Base-by-base conservation (phyloP, 148 eudicot species). In the Fagopyrum tataricum region DNA sequence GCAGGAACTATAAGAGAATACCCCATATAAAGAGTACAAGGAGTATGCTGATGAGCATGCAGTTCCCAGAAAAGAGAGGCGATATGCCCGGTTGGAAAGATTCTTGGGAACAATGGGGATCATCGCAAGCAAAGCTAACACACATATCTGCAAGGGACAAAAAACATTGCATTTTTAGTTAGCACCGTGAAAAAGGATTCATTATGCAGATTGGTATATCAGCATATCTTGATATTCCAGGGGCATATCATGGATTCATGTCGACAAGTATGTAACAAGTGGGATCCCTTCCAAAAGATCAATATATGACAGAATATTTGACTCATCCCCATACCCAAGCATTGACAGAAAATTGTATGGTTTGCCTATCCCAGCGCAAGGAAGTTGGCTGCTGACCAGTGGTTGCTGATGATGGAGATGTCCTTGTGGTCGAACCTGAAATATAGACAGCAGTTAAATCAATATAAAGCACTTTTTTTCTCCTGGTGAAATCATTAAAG, bases 11-110 rank as follows among this genome's bases (percentile, higher is more conserved):
- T 21, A 70, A 53, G 26, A 49, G 41, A n/a, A 87, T 88, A 92
- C 99, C 97, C 99, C 99, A 82, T 96, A 96, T 48, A 92, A 78
- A 39, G 97, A 86, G 84, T 96, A 96, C 84, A 96, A 68, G 18
- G 99, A 92, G 75, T 87, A 96, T 70, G 90, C 18, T 44, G 96
- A 92, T n/a, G 97, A 86, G 75, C 92, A 90, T 51, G 89, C 86
- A 70, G 97, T 92, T 79, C 99, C 99, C 82, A 90, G 73, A 53
- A 96, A 90, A 67, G 99, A 87, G 71, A 96, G 89, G 72, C 96
- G 87, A 79, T 87, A 90, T 41, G 97, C 92, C 76, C 96, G 84
- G 56, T 87, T 87, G 40, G 97, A 90, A 61, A 96, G 85, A 82
- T 80, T 85, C 74, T 67, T 83, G 10, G 99, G 99, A 59, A 83